These are phyloP conservation scores for Wickerhamomyces hampshirensis DNA, from an alignment of 805 yeast genomes.

Conservation along the genomic window DNA sequence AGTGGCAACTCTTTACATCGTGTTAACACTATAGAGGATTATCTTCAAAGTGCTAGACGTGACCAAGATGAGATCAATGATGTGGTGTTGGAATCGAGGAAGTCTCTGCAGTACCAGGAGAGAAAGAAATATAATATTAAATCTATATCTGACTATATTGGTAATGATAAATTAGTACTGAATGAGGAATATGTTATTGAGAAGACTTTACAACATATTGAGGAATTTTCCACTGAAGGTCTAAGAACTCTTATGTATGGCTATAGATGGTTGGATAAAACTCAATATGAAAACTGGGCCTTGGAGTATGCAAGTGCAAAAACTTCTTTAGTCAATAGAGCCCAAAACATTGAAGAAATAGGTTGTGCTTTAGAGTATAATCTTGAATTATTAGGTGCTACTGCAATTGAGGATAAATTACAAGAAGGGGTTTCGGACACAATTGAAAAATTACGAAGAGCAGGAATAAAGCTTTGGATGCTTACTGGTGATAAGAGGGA, in stretches of 20 bases:
- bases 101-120: conserved; percentile 58
- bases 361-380: conserved; percentile 70
- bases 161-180: conserved; percentile 51
- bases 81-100: conserved; percentile 47
- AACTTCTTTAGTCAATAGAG: conserved; percentile 65
- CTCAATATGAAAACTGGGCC: conserved; percentile 65
- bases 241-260: conserved; percentile 84
- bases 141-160: conserved; percentile 31
- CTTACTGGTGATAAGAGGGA: conserved; percentile 97
- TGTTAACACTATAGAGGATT: conserved; percentile 45
- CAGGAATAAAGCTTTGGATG: conserved; percentile 97
- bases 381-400: conserved; percentile 79
- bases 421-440: conserved; percentile 97
- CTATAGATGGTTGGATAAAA: conserved; percentile 60
- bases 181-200: conserved; percentile 79
- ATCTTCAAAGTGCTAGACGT: conserved; percentile 36
- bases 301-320: conserved; percentile 67
- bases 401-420: conserved; percentile 95
- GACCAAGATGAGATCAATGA: conserved; percentile 49
- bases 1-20: conserved; percentile 20
- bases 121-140: conserved; percentile 41
- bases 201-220: conserved; percentile 83
- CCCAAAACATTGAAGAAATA: conserved; percentile 57
- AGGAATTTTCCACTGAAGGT: conserved; percentile 93
- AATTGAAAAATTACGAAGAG: conserved; percentile 84